Evolutionary conservation across 169 alveolate genomes (phyloP), one percentile per base, ranked within the genome.

Genomic region (Cystoisospora suis): DNA sequence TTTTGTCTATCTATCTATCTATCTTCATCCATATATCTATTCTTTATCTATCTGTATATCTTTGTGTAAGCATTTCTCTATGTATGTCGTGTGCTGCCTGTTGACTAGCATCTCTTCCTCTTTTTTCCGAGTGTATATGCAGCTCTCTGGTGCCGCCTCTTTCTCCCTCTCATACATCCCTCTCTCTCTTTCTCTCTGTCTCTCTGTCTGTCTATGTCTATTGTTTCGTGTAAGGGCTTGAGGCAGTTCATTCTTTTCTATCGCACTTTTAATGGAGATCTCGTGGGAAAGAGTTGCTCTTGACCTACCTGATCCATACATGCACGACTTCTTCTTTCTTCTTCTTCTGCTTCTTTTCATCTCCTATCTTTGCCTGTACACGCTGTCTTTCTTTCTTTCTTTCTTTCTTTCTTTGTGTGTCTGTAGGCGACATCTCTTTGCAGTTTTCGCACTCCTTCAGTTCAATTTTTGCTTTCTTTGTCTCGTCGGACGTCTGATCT

Each of bases 341-440:
- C 65, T 53, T n/a, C 9, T n/a, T 61, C 77, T 23, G n/a, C 77
- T 61, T 61, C 36, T 61, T 23, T 23, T 23, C n/a, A 27, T 61
- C 77, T 61, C 34, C 77, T 9, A 15, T 12, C 77, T 61, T 61
- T 61, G 42, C 34, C 34, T 23, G 7, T 23, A 38, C 77, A 29
- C 6, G 40, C 77, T 15, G 15, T 61, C 9, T 61, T 61, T 61
- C 77, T 6, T 15, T 61, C 34, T 23, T 9, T 9, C 29, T n/a
- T 61, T n/a, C 42, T 61, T n/a, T 6, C 9, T 15, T 36, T 34
- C 49, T 27, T 70, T 34, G 56, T 38, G 1, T 6, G 27, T 34
- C 32, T 17, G 53, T 53, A 72, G 83, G 83, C 83, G 83, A 72
- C 83, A 56, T 72, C 83, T 3, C 58, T 72, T 29, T 72, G 83